Evolutionary conservation across 177 flowering plant species (phyloP).

Genomic region (Vitis hybrid): DNA sequence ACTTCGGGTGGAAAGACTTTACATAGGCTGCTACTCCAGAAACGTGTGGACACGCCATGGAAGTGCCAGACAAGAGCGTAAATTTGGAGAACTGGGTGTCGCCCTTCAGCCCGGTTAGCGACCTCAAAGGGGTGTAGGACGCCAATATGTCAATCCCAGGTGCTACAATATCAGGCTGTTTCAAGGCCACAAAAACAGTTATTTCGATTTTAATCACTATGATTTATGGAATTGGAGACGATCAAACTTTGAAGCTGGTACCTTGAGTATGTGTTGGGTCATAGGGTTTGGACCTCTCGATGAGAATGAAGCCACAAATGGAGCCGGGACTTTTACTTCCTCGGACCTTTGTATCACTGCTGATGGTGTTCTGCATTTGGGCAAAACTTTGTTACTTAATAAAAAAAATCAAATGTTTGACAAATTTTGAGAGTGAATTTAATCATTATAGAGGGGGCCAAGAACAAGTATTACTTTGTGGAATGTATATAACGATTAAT

Average conservation of each 20-base stretch:
- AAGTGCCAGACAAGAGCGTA: conserved; percentile 64
- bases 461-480: conserved; percentile 35
- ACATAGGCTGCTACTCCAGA: conserved; percentile 61
- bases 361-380: conserved; percentile 42
- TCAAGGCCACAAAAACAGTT: neutral
- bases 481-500: conserved; percentile 52
- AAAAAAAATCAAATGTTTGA: neutral
- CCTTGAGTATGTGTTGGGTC: conserved; percentile 53
- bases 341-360: conserved; percentile 53
- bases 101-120: conserved; percentile 51
- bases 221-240: no score
- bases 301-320: conserved; percentile 61
- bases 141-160: conserved; percentile 67
- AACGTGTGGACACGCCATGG: conserved; percentile 76
- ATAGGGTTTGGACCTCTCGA: conserved; percentile 63
- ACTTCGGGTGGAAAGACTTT: conserved; percentile 61
- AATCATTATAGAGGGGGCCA: neutral
- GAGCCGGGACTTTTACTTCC: conserved; percentile 46
- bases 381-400: no score
- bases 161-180: conserved; percentile 70
- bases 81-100: conserved; percentile 49
- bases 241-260: conserved; percentile 13
- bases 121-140: conserved; percentile 49
- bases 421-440: neutral
- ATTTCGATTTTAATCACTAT: no score